Percentiles rank a stretch among this genome's conserved stretches.
These are phyloP conservation scores for Flaveria robusta DNA, from an alignment of 129 eudicot genomes.

Conservation along the genomic window DNA sequence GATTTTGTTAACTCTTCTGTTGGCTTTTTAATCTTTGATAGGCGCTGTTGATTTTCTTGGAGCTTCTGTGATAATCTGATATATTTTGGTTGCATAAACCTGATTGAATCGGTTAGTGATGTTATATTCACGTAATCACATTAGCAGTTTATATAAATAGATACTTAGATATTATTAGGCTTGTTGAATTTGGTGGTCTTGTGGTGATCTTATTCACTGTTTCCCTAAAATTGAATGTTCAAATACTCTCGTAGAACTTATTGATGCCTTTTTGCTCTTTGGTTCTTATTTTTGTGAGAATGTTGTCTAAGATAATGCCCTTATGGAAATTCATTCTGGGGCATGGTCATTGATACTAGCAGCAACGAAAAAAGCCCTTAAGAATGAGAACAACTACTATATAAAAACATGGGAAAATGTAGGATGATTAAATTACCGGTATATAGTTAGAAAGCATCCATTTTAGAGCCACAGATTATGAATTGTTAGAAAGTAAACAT, in stretches of 20 bases:
- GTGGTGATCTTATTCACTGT: neutral
- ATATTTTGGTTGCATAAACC: neutral
- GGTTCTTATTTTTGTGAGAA: neutral
- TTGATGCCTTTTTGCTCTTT: neutral
- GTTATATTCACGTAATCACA: neutral
- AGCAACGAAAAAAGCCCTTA: neutral
- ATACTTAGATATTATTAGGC: neutral
- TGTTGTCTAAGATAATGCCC: neutral
- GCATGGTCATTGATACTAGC: neutral
- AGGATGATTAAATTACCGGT: neutral
- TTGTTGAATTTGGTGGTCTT: neutral
- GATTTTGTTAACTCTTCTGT: neutral
- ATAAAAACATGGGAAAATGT: neutral
- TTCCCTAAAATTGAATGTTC: neutral
- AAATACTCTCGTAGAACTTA: neutral
- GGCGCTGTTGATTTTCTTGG: too few species aligned
- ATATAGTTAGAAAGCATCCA: neutral
- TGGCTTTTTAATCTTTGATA: neutral
- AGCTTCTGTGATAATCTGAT: too few species aligned
- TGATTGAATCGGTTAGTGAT: constrained; percentile 15
- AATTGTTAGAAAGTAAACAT: neutral
- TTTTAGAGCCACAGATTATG: neutral
- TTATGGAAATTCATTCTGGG: neutral
- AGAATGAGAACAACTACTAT: neutral
- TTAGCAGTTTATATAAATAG: neutral